These are phyloP conservation scores for Hygrocybe punicea DNA, from an alignment of 768 basidiomycete species.

Conservation along the genomic window DNA sequence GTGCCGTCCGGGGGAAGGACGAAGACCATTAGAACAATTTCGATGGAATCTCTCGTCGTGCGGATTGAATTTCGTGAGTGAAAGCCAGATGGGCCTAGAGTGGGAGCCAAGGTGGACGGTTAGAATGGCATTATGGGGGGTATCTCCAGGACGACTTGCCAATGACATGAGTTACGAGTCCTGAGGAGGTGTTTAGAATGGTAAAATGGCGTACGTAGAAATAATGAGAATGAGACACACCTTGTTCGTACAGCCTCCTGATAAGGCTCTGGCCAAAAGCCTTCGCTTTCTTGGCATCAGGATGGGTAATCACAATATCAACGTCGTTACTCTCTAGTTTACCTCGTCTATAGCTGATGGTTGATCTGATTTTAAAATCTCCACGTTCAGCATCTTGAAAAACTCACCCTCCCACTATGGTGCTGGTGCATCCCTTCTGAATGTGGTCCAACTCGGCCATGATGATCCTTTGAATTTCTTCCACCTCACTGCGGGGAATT, in stretches of 20 bases:
- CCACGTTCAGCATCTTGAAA: not conserved
- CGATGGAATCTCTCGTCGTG: conserved; percentile 72
- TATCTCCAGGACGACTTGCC: conserved; percentile 46
- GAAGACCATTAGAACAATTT: conserved; percentile 83
- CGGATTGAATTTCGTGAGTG: conserved; percentile 52
- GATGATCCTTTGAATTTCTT: conserved; percentile 67
- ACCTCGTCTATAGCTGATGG: conserved; percentile 73
- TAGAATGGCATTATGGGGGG: not conserved
- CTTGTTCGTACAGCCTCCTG: conserved; percentile 51
- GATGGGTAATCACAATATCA: conserved; percentile 84
- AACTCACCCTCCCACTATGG: conserved; percentile 77
- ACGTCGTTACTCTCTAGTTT: conserved; percentile 80
- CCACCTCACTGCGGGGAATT: conserved; percentile 73
- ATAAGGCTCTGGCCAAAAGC: conserved; percentile 63
- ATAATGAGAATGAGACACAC: conserved; percentile 33
- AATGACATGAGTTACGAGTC: conserved; percentile 79
- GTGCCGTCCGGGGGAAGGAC: conserved; percentile 45
- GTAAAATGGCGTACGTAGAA: not conserved
- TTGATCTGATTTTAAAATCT: not conserved
- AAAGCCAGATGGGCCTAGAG: conserved; percentile 58
- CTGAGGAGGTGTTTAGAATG: conserved; percentile 30
- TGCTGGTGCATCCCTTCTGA: conserved; percentile 64
- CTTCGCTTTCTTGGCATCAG: conserved; percentile 50
- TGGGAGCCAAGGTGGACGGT: not conserved
- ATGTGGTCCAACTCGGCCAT: conserved; percentile 63